Evolutionary conservation across 2,329 filamentous ascomycete species (phyloP).

Genomic region (Neonectria magnoliae): DNA sequence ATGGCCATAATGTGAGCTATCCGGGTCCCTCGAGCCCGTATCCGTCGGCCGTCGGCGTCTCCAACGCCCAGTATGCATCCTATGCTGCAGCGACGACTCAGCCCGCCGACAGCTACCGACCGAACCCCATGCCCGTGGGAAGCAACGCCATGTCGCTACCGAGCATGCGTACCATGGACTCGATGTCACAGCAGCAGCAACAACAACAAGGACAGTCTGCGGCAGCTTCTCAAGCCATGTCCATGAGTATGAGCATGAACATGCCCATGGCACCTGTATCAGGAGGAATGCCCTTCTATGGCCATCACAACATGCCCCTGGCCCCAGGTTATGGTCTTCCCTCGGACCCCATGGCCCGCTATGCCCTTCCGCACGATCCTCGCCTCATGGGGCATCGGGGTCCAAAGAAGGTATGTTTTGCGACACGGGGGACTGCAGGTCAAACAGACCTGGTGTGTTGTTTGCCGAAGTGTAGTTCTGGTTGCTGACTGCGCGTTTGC

Average conservation of each 20-base stretch:
- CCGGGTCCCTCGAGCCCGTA: constrained; percentile 39
- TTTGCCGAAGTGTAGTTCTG: constrained; percentile 1
- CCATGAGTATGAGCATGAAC: constrained; percentile 49
- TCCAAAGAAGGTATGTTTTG: constrained; percentile 66
- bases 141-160: constrained; percentile 49
- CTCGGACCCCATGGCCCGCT: constrained; percentile 56
- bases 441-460: constrained; percentile 2
- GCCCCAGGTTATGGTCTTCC: constrained; percentile 54
- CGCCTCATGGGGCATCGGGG: constrained; percentile 59
- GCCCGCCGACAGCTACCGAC: constrained; percentile 44
- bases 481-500: constrained; percentile 28
- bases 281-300: constrained; percentile 55
- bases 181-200: constrained; percentile 42
- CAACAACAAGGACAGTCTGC: constrained; percentile 42
- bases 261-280: constrained; percentile 43
- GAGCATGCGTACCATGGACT: constrained; percentile 55
- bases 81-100: constrained; percentile 45
- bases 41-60: constrained; percentile 31
- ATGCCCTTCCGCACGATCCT: constrained; percentile 60
- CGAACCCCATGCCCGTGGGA: constrained; percentile 40
- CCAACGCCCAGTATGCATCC: constrained; percentile 44
- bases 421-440: constrained; percentile 3
- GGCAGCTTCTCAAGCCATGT: constrained; percentile 51
- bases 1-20: constrained; percentile 46
- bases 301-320: constrained; percentile 49